phyloP scores from a whole-genome alignment of 441 rosid species.

The Metrosideros polymorpha region DNA sequence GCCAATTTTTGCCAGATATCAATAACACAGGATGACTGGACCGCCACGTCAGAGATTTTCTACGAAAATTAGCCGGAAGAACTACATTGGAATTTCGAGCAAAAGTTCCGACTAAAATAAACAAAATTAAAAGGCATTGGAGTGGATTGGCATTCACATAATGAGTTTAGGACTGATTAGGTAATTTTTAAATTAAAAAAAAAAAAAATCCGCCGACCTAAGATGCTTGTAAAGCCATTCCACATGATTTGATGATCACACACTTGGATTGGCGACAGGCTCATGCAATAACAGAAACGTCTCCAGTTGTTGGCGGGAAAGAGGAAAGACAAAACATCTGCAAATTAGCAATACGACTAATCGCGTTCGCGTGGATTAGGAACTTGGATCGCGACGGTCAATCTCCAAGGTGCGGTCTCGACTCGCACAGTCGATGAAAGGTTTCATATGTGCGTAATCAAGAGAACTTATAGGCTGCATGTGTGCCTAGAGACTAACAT shows the following conservation, averaged over 20 bases:
- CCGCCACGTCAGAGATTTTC: rapidly evolving
- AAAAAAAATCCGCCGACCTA: neutral
- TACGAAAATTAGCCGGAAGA: rapidly evolving
- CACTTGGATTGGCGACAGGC: neutral
- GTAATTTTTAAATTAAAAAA: too few relatives aligned
- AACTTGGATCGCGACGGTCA: too few relatives aligned
- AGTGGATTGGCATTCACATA: rapidly evolving
- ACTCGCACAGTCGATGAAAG: too few relatives aligned
- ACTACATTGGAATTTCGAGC: neutral
- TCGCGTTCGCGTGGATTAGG: neutral
- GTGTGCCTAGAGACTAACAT: too few relatives aligned
- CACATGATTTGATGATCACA: neutral
- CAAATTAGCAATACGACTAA: neutral
- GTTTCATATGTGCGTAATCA: too few relatives aligned
- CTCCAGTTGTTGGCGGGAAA: neutral
- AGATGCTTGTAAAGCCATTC: neutral
- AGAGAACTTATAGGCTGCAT: too few relatives aligned
- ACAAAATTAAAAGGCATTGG: neutral
- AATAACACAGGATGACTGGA: too few relatives aligned
- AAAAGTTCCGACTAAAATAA: rapidly evolving
- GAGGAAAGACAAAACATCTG: neutral
- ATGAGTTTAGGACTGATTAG: rapidly evolving
- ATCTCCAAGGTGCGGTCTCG: too few relatives aligned
- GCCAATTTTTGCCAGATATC: rapidly evolving
- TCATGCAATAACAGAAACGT: neutral